Evolutionary conservation across 345 rosid species (phyloP), one percentile per base, ranked within the genome.

Genomic region (Bruguiera parviflora): DNA sequence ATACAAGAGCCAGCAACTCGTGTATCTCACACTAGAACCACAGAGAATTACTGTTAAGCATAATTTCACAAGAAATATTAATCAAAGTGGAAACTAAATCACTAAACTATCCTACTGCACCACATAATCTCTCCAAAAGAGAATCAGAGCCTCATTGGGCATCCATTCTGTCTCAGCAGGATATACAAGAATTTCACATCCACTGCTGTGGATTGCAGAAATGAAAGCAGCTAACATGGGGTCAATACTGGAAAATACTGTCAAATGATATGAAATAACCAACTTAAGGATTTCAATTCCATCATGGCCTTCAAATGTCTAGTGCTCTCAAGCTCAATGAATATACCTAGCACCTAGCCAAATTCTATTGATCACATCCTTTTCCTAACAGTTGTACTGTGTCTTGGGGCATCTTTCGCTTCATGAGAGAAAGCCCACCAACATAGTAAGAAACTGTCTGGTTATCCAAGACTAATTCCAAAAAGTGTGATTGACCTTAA

Each of bases 1-100:
- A 89, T 59, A 94, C 98, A 73, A 94, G 82, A 22, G 98, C 98
- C 91, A 94, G 78, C 71, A 89, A 74, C 85, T 94, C 97, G 51
- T 89, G 97, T 79, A 89, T 88, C 84, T 94, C 96, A 63, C 95
- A 77, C 98, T 94, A 79, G 68, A 77, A 79, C 67, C 59, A 80
- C 63, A 76, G 29, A 80, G 79, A 81, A 61, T 43, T 51, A 33
- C 65, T 78, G 64, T 53, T 57, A 31, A 73, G 18, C 31, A 59
- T 37, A 64, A 28, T 19, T 28, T 24, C 51, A 16, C 20, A 25
- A 68, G 63, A 55, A 25, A 63, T 0, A 56, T 27, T 63, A 4
- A 35, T 16, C n/a, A 32, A 37, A 29, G 67, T 29, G 37, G 61
- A 66, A 59, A 58, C 39, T 6, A 24, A n/a, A 58, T 6, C 19